A percentile compares a stretch with the other conserved stretches of the same genome.
Evolutionary conservation across 2,329 filamentous ascomycete genomes (phyloP).

Genomic region (Hirsutella thompsonii): DNA sequence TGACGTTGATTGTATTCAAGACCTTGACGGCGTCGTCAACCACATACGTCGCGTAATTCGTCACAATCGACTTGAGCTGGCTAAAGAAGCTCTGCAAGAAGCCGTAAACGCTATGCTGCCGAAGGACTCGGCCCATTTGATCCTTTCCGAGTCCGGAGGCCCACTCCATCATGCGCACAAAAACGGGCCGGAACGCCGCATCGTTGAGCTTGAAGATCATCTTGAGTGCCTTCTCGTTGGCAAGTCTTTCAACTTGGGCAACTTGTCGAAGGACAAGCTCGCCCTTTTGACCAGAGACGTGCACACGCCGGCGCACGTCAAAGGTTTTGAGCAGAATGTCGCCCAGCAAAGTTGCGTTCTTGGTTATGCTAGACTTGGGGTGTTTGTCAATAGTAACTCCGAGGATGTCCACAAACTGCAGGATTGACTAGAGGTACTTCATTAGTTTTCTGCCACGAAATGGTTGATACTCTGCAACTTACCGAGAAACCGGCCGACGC

Average conservation of each 20-base stretch:
- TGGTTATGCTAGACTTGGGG: conserved; percentile 64
- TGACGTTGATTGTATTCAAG: conserved; percentile 39
- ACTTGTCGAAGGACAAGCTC: conserved; percentile 34
- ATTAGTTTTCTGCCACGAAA: conserved; percentile 3
- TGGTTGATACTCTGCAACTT: conserved; percentile 19
- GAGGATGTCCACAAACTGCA: conserved; percentile 58
- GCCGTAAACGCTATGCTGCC: conserved; percentile 66
- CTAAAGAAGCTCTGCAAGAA: conserved; percentile 74
- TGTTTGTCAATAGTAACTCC: conserved; percentile 63
- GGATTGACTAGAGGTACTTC: conserved; percentile 39
- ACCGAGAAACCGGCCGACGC: conserved; percentile 47
- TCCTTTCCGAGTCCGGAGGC: conserved; percentile 51
- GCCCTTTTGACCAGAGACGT: conserved; percentile 30
- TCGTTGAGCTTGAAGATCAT: conserved; percentile 98
- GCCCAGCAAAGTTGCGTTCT: conserved; percentile 59
- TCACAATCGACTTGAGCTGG: conserved; percentile 85
- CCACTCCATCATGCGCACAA: conserved; percentile 78
- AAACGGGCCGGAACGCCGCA: conserved; percentile 81
- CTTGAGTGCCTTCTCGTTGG: conserved; percentile 64
- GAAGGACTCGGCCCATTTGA: conserved; percentile 39
- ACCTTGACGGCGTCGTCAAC: conserved; percentile 60
- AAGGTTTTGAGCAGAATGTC: conserved; percentile 46
- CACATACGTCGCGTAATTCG: conserved; percentile 77
- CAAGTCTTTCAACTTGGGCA: conserved; percentile 45
- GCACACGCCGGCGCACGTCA: conserved; percentile 51